These are phyloP conservation scores for Rhododendron griersonianum DNA, from an alignment of 148 eudicot species.

Conservation along the genomic window DNA sequence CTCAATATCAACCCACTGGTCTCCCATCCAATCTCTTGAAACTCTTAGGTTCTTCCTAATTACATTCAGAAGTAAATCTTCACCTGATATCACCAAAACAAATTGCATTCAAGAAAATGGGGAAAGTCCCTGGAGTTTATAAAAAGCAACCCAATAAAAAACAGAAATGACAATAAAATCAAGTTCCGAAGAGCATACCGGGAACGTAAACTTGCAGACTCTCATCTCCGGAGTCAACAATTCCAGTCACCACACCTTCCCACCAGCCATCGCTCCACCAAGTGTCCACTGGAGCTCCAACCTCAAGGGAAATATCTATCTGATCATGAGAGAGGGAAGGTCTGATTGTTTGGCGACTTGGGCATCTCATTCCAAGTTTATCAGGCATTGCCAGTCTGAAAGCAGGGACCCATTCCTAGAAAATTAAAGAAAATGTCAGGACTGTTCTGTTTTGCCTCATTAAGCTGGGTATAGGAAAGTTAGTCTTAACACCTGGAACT, in stretches of 20 bases:
- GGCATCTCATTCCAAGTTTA: slow-evolving; percentile 73
- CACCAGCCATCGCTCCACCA: slow-evolving; percentile 99
- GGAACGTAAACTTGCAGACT: slow-evolving; percentile 58
- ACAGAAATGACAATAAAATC: neutral
- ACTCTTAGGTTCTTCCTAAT: slow-evolving; percentile 45
- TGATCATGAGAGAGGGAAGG: slow-evolving; percentile 45
- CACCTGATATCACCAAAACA: slow-evolving; percentile 44
- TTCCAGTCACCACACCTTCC: slow-evolving; percentile 78
- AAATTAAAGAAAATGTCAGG: slow-evolving; percentile 4
- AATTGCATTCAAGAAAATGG: neutral
- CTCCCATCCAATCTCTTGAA: slow-evolving; percentile 80
- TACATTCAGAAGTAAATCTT: slow-evolving; percentile 50
- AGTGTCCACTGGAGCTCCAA: slow-evolving; percentile 82
- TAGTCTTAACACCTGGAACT: neutral
- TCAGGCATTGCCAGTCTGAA: slow-evolving; percentile 72
- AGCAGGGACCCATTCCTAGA: slow-evolving; percentile 83
- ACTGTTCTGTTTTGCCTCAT: neutral
- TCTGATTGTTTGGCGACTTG: slow-evolving; percentile 65
- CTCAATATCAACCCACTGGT: slow-evolving; percentile 63
- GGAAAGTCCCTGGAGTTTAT: neutral
- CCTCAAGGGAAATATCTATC: slow-evolving; percentile 30
- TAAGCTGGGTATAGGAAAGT: neutral
- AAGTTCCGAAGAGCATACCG: slow-evolving; percentile 30
- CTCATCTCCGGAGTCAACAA: slow-evolving; percentile 27
- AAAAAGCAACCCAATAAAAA: neutral